Evolutionary conservation across 768 basidiomycete genomes (phyloP), one percentile per base, ranked within the genome.

Genomic region (Pisolithus orientalis): DNA sequence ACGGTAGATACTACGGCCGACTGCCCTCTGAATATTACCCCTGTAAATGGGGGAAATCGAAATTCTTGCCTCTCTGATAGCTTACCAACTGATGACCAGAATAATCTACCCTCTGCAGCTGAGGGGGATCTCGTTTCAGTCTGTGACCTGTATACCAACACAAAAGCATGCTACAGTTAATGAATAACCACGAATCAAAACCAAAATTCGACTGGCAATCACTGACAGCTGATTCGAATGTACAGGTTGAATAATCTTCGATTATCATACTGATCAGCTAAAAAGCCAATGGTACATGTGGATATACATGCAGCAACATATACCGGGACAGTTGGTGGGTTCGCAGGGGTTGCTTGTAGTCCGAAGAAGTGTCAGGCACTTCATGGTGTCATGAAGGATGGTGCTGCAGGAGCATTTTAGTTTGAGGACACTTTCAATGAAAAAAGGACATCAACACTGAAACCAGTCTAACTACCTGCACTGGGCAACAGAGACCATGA

Each of bases 1-100:
- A 31, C 85, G 85, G 61, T 90, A 89, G 75, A 90, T 79, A 59
- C 88, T 87, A 16, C 84, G 86, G 61, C 80, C 82, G 39, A 90
- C 80, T n/a, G 83, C 85, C 17, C 85, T 86, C 60, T 87, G 85
- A 47, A 87, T 70, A 62, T 87, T 87, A 7, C 85, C 85, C 57
- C 83, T 85, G 51, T 24, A 28, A 27, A 47, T 11, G 17, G 34
- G 13, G 34, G 13, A 34, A 7, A 53, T 2, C 34, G 28, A 17
- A 44, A 17, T 28, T 24, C 17, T 27, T 25, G 39, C 39, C 32
- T 10, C 13, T 10, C 7, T 44, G 45, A 49, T 6, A 39, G 64
- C 80, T 58, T 53, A 82, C 81, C 80, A 79, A 59, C 78, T 75
- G 56, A 86, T 84, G 3, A 82, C 75, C 83, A 87, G 72, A 43